Evolutionary conservation across 129 eudicot species (phyloP).

Genomic region (Chrysanthemum makinoi): DNA sequence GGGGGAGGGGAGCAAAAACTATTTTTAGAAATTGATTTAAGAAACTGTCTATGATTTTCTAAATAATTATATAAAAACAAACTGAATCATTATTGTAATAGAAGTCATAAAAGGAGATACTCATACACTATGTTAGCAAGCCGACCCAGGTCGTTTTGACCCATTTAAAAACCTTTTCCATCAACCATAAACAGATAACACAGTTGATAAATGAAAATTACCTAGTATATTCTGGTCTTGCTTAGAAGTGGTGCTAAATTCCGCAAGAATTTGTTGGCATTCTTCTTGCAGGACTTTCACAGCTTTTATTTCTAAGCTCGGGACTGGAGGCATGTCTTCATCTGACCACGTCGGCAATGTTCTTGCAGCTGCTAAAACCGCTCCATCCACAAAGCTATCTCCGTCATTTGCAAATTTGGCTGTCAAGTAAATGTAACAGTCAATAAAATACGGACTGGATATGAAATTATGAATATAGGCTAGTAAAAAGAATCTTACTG

Average conservation of each 20-base stretch:
- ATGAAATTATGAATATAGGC: not conserved
- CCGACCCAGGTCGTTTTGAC: not conserved
- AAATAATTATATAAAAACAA: too few species aligned
- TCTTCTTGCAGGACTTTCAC: slow-evolving; percentile 79
- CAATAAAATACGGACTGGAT: not conserved
- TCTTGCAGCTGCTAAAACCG: slow-evolving; percentile 92
- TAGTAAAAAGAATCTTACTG: slow-evolving; percentile 37
- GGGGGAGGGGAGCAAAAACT: slow-evolving; percentile 2
- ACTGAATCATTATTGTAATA: too few species aligned
- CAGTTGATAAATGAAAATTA: slow-evolving; percentile 20
- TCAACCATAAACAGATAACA: too few species aligned
- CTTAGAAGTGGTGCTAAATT: slow-evolving; percentile 61
- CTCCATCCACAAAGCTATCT: slow-evolving; percentile 82
- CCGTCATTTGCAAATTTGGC: slow-evolving; percentile 58
- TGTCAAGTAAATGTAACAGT: slow-evolving; percentile 18
- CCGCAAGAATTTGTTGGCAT: slow-evolving; percentile 70
- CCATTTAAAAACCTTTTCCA: too few species aligned
- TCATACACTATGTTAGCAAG: too few species aligned
- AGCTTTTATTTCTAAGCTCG: slow-evolving; percentile 75
- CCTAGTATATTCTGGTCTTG: slow-evolving; percentile 86
- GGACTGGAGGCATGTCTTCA: slow-evolving; percentile 73
- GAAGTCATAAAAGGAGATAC: too few species aligned
- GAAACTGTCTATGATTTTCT: not conserved
- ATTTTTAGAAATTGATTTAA: not conserved
- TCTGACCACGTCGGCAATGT: slow-evolving; percentile 94